Conservation (phyloP, 441 rosid species). For the Aleurites moluccanus region DNA sequence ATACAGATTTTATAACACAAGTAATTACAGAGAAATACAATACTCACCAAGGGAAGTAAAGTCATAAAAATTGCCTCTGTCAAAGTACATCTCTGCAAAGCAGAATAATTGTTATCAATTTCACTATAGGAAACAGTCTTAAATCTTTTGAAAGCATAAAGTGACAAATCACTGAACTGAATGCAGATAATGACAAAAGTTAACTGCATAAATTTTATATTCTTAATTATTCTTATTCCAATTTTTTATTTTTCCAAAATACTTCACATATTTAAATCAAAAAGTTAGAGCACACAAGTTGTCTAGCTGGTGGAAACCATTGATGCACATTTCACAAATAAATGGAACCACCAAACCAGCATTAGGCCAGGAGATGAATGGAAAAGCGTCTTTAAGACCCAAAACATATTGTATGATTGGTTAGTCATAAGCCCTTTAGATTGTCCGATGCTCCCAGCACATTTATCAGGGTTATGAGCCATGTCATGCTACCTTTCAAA, state of each 20-base stretch:
- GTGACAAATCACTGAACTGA: constrained; percentile 3
- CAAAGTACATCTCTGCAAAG: constrained; percentile 82
- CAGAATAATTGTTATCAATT: constrained; percentile 16
- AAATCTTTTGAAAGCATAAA: constrained; percentile 19
- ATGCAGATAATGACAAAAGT: constrained; percentile 8
- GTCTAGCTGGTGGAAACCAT: neutral
- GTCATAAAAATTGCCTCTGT: constrained; percentile 94
- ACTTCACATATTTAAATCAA: too few species aligned
- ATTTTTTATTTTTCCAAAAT: too few species aligned
- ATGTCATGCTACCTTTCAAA: neutral
- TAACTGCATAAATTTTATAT: too few species aligned
- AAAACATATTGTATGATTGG: neutral
- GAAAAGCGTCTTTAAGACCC: neutral
- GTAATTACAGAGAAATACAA: neutral
- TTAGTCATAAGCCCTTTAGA: neutral
- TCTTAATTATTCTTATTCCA: too few species aligned
- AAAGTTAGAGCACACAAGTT: neutral
- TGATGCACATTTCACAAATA: neutral
- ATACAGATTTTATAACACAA: neutral
- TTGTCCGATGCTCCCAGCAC: neutral
- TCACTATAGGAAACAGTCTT: constrained; percentile 17
- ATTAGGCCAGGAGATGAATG: too few species aligned
- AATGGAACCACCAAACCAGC: neutral
- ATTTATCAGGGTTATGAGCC: neutral
- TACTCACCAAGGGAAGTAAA: constrained; percentile 96